phyloP scores from a whole-genome alignment of 2,329 filamentous ascomycete genomes.

The Ramularia collo-cygni region DNA sequence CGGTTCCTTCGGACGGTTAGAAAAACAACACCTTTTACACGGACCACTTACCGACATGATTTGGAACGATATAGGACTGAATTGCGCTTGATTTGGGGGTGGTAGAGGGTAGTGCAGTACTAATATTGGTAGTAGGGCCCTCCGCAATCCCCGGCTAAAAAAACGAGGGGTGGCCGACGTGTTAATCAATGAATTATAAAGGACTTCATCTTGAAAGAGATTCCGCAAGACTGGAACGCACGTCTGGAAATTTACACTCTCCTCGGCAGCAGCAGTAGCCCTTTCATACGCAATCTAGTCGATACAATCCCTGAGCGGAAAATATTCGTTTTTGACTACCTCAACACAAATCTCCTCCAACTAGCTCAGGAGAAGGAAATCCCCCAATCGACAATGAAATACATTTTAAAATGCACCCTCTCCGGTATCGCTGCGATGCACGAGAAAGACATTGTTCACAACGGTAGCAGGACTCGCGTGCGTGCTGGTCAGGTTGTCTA shows the following conservation, averaged over 20 bases:
- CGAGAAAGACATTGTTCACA: constrained; percentile 1
- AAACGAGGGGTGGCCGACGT: too few relatives aligned
- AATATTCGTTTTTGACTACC: neutral
- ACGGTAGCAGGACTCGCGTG: neutral
- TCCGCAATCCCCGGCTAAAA: too few relatives aligned
- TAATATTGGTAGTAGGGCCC: too few relatives aligned
- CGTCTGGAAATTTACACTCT: neutral
- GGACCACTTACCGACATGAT: too few relatives aligned
- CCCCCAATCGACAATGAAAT: neutral
- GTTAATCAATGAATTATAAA: too few relatives aligned
- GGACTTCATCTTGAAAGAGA: too few relatives aligned
- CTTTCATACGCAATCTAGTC: neutral
- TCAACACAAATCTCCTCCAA: neutral
- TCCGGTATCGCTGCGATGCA: neutral
- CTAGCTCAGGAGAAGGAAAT: neutral
- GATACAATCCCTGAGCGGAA: neutral
- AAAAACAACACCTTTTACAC: too few relatives aligned
- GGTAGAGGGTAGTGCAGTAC: too few relatives aligned
- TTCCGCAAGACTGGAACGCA: neutral
- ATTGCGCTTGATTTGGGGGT: too few relatives aligned
- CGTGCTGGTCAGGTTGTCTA: neutral
- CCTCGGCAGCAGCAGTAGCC: neutral
- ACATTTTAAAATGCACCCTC: neutral
- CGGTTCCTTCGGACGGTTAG: too few relatives aligned
- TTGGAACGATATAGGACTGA: too few relatives aligned